A percentile compares a stretch with the other conserved stretches of the same genome.
Evolutionary conservation across 805 yeast species (phyloP).

Genomic region (Ogataea nonfermentans): DNA sequence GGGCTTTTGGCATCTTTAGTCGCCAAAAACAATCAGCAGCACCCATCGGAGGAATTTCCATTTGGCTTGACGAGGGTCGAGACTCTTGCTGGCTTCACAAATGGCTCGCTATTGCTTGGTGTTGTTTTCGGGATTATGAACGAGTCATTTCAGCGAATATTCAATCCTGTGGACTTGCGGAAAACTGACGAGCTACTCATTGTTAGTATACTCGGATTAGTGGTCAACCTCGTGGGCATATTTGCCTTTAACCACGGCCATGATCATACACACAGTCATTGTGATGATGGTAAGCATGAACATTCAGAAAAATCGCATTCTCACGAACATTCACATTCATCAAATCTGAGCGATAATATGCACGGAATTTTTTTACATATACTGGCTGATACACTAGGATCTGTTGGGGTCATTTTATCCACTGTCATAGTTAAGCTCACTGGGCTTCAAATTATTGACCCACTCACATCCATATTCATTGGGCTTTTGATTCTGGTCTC

Average conservation of each 20-base stretch:
- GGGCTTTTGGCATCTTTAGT: slow-evolving; percentile 82
- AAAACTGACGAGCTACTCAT: slow-evolving; percentile 80
- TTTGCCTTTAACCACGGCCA: slow-evolving; percentile 92
- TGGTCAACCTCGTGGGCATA: slow-evolving; percentile 89
- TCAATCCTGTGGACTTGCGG: slow-evolving; percentile 72
- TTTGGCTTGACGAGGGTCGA: slow-evolving; percentile 85
- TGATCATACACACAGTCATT: slow-evolving; percentile 44
- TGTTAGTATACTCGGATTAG: slow-evolving; percentile 79
- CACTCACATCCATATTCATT: slow-evolving; percentile 85
- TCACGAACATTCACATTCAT: slow-evolving; percentile 29
- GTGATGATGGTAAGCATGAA: slow-evolving; percentile 23
- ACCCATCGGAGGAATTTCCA: slow-evolving; percentile 53
- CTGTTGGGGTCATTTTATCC: slow-evolving; percentile 94
- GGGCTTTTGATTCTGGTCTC: slow-evolving; percentile 78
- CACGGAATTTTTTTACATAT: slow-evolving; percentile 92
- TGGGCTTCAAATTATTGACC: slow-evolving; percentile 81
- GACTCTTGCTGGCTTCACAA: slow-evolving; percentile 92
- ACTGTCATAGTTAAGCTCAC: slow-evolving; percentile 69
- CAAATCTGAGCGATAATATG: slow-evolving; percentile 66
- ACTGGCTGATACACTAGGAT: slow-evolving; percentile 93
- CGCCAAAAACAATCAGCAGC: slow-evolving; percentile 29
- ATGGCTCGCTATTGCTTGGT: slow-evolving; percentile 84
- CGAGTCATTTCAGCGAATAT: slow-evolving; percentile 81
- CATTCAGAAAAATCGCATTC: slow-evolving; percentile 17
- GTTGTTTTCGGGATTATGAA: slow-evolving; percentile 85